Evolutionary conservation across 1,284 basidiomycete genomes (phyloP).

Genomic region (Puccinia triticina): DNA sequence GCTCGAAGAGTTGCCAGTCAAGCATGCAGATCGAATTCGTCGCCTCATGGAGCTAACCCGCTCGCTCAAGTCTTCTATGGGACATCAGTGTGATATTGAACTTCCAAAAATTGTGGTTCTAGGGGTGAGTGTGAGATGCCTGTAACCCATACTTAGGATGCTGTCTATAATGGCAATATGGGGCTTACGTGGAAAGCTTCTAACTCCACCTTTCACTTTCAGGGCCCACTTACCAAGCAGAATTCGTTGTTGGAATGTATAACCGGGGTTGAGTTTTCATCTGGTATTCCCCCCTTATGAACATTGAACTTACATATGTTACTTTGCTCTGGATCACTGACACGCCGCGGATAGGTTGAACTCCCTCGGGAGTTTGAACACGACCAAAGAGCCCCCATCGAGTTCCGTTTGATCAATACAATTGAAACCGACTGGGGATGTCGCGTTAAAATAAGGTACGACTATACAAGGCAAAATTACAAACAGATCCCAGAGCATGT

Average conservation of each 20-base stretch:
- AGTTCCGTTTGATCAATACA: constrained; percentile 11
- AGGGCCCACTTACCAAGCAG: constrained; percentile 3
- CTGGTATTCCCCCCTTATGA: neutral
- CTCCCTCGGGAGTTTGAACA: constrained; percentile 12
- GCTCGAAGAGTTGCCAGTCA: neutral
- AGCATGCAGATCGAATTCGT: constrained; percentile 11
- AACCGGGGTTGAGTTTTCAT: constrained; percentile 16
- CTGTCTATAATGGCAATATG: neutral
- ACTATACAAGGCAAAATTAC: neutral
- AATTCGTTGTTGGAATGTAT: neutral
- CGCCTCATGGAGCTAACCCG: constrained; percentile 11
- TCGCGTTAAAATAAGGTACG: constrained; percentile 7
- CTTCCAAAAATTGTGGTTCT: constrained; percentile 16
- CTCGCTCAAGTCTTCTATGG: neutral
- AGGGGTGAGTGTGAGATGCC: neutral
- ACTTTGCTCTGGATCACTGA: neutral
- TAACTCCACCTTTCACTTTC: neutral
- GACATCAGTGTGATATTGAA: neutral
- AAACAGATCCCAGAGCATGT: neutral
- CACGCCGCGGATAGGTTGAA: constrained; percentile 3
- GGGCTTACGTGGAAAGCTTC: neutral
- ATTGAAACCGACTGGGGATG: constrained; percentile 5
- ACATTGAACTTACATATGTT: neutral
- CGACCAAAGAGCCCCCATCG: constrained; percentile 20
- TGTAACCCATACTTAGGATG: no score